A percentile compares a stretch with the other conserved stretches of the same genome.
Conservation (phyloP, 2,329 filamentous ascomycete genomes). For the Bipolaris sorokiniana region DNA sequence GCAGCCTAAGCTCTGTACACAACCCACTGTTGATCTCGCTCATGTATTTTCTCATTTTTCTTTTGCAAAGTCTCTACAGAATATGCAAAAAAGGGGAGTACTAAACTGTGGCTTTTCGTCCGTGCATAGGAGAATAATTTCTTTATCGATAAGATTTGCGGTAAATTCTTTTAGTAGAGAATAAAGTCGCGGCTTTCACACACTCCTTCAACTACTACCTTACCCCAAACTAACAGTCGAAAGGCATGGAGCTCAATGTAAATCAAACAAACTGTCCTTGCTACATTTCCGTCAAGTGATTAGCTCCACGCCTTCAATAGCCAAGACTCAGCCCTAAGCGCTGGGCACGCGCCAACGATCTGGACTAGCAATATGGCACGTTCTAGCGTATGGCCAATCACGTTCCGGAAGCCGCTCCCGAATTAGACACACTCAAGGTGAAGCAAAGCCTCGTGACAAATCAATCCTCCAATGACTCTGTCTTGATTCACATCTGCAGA, state of each 20-base stretch:
- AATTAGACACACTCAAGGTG: slow-evolving; percentile 21
- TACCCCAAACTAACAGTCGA: not conserved
- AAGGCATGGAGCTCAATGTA: not conserved
- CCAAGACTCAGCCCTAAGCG: not conserved
- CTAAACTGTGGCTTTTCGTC: no score
- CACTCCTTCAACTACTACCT: not conserved
- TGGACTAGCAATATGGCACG: not conserved
- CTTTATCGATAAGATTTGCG: no score
- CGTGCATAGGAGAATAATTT: no score
- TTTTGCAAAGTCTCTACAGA: no score
- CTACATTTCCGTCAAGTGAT: not conserved
- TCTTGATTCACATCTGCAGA: not conserved
- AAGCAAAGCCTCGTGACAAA: slow-evolving; percentile 17
- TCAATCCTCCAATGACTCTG: slow-evolving; percentile 20
- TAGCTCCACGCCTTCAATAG: not conserved
- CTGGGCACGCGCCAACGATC: not conserved
- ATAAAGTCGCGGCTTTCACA: not conserved
- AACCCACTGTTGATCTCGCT: no score
- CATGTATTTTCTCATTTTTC: no score
- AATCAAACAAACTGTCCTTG: not conserved
- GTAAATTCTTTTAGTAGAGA: no score
- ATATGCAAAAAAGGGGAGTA: no score
- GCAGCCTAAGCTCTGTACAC: no score
- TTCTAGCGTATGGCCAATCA: slow-evolving; percentile 16
- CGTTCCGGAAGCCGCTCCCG: slow-evolving; percentile 8